Base-by-base conservation (phyloP, 306 rosid species). In the Fragaria ananassa region DNA sequence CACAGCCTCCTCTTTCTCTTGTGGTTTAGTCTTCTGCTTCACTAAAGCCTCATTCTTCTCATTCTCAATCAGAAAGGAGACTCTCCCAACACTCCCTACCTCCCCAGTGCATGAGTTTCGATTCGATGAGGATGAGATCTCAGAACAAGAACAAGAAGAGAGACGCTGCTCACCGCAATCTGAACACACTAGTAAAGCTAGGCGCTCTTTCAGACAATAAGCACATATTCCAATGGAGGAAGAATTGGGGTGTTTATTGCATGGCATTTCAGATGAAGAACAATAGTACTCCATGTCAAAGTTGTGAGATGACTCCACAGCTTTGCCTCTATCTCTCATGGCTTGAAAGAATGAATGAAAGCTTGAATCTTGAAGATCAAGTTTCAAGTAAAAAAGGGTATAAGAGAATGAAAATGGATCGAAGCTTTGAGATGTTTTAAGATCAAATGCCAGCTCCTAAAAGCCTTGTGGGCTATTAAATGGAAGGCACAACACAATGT, bases 91-190 rank as follows among this genome's bases (percentile, higher is more conserved):
- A 71, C 98, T 91, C 0, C 99, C 99, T 2, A 93, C 93, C 45
- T 96, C 99, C 13, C 91, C 89, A 11, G 90, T 76, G 70, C 92
- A 91, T 0, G 99, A 96, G 81, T 96, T 96, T 3, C 99, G 83
- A 78, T 87, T 88, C 10, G 98, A 85, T 11, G 90, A 86, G 81
- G 99, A 86, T 17, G 93, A 87, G 82, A 91, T 88, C 70, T 91
- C 99, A 23, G 99, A 96, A 76, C 99, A 96, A 13, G 99, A 96
- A 63, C 99, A 96, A 14, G 99, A 96, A 12, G 99, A 96, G 73
- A 93, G 92, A 14, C 99, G 85, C 80, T 96, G 99, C 81, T 96
- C 99, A 0, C 99, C 99, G n/a, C 99, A 96, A 63, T 96, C 98
- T 4, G 99, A 93, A 70, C 99, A 96, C 1, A 89, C 98, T 18